A percentile compares a stretch with the other conserved stretches of the same genome.
Evolutionary conservation across 371 early-diverging fungal genomes (phyloP).

Genomic region (Mortierella sp.): DNA sequence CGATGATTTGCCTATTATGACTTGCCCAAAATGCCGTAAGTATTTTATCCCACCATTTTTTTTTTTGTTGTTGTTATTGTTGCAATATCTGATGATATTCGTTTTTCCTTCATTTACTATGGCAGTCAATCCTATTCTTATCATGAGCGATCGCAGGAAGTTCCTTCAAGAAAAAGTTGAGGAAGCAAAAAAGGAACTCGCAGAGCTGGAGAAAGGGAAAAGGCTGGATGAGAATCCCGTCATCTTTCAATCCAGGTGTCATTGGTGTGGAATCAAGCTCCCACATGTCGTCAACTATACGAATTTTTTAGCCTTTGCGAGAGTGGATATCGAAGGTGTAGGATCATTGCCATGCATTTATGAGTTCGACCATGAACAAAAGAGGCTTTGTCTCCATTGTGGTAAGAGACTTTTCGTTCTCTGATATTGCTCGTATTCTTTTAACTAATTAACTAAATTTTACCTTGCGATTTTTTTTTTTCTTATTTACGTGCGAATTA

Average conservation of each 20-base stretch:
- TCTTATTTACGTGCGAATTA: neutral
- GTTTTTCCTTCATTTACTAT: neutral
- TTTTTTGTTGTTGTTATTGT: no score
- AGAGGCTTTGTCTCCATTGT: constrained; percentile 30
- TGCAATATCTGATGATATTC: neutral
- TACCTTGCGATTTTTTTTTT: neutral
- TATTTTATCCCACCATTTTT: neutral
- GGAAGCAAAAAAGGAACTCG: neutral
- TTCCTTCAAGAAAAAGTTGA: neutral
- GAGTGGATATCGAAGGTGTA: constrained; percentile 28
- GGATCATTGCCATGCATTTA: constrained; percentile 17
- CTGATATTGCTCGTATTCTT: no score
- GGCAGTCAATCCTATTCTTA: neutral
- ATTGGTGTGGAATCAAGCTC: constrained; percentile 24
- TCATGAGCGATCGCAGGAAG: neutral
- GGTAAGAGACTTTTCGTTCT: constrained; percentile 13
- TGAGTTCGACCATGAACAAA: constrained; percentile 31
- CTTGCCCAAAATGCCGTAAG: neutral
- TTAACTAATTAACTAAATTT: no score
- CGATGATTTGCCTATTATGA: neutral
- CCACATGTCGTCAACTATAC: neutral
- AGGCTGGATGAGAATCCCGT: neutral
- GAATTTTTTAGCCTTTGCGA: neutral
- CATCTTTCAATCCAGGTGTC: constrained; percentile 15
- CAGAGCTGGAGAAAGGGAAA: neutral